Percentiles rank a stretch among this genome's conserved stretches.
These are phyloP conservation scores for Phanerodontia chrysosporium DNA, from an alignment of 768 basidiomycete genomes.

Conservation along the genomic window DNA sequence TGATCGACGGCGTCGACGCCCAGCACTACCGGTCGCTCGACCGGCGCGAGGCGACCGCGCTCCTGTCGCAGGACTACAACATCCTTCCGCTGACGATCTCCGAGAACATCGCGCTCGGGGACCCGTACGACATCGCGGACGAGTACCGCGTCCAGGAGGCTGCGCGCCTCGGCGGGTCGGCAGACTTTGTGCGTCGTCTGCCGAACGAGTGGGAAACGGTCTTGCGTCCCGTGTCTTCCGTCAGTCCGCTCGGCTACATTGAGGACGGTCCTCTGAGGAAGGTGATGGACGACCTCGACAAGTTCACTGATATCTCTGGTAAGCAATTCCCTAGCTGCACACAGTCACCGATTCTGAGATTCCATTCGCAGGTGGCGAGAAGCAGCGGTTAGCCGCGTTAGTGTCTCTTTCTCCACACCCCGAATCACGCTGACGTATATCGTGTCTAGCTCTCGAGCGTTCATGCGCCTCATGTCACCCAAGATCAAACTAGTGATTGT, in stretches of 20 bases:
- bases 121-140: constrained; percentile 16
- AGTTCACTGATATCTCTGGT: constrained; percentile 6
- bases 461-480: constrained; percentile 34
- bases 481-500: constrained; percentile 44
- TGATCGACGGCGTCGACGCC: constrained; percentile 37
- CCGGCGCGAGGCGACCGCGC: constrained; percentile 36
- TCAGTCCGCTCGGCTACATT: neutral
- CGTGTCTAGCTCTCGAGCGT: constrained; percentile 30
- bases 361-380: constrained; percentile 23
- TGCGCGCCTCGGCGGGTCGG: constrained; percentile 8
- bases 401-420: neutral
- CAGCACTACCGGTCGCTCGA: constrained; percentile 26
- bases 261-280: neutral
- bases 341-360: neutral
- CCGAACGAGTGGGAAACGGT: neutral
- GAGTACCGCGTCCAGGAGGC: constrained; percentile 18
- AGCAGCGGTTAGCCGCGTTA: constrained; percentile 17
- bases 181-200: neutral
- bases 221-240: neutral
- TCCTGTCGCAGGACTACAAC: constrained; percentile 37
- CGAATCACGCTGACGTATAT: neutral
- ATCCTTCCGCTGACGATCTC: constrained; percentile 34
- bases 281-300: constrained; percentile 2
- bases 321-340: neutral
- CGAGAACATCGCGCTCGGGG: constrained; percentile 39